These are phyloP conservation scores for Huntiella bhutanensis DNA, from an alignment of 2,329 filamentous ascomycete species.

Conservation along the genomic window DNA sequence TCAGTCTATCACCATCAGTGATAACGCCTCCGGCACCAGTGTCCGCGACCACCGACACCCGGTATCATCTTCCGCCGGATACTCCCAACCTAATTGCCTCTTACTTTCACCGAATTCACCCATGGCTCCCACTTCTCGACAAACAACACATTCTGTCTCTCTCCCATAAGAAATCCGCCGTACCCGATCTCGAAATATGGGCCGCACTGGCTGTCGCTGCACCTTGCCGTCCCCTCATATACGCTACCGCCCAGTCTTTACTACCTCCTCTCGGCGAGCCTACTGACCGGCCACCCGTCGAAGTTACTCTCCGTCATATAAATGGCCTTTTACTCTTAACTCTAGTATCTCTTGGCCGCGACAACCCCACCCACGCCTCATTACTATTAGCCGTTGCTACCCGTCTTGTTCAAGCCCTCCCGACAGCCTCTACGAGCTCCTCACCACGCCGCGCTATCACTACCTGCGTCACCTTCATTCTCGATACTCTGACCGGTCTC, in stretches of 20 bases:
- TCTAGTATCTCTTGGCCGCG: constrained; percentile 41
- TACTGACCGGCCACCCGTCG: constrained; percentile 26
- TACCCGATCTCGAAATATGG: constrained; percentile 40
- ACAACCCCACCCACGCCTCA: constrained; percentile 40
- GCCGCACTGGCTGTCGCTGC: constrained; percentile 38
- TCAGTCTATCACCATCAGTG: background rate
- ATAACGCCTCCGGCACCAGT: background rate
- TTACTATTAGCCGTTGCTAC: constrained; percentile 45
- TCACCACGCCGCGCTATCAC: background rate
- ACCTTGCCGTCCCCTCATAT: constrained; percentile 32
- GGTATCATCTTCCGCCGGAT: constrained; percentile 27
- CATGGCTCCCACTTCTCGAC: constrained; percentile 57
- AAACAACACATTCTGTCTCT: constrained; percentile 39
- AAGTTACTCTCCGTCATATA: constrained; percentile 21
- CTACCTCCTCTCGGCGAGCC: constrained; percentile 20
- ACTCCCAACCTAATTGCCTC: constrained; percentile 47
- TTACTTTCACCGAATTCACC: constrained; percentile 58
- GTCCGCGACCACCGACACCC: background rate
- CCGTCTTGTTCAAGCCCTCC: constrained; percentile 21
- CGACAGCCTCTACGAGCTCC: constrained; percentile 1
- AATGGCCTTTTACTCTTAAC: constrained; percentile 36
- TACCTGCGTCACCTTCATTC: constrained; percentile 26
- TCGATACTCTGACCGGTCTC: constrained; percentile 39
- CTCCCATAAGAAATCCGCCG: constrained; percentile 22
- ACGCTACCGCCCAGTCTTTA: constrained; percentile 28